Evolutionary conservation across 148 eudicot species (phyloP), one percentile per base, ranked within the genome.

Genomic region (Limonium bicolor): DNA sequence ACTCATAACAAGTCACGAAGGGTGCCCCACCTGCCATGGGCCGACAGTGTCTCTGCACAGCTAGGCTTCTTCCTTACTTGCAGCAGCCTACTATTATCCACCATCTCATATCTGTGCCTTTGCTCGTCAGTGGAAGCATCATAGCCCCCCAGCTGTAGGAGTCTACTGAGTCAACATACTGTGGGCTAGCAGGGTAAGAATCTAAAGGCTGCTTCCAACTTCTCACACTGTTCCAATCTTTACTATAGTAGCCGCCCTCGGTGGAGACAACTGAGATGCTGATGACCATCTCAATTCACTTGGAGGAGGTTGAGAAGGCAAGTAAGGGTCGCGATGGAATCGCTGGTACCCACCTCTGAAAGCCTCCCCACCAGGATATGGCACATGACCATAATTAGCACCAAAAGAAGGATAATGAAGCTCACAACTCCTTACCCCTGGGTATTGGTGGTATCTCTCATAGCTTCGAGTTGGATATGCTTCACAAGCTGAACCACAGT

Each of bases 1-100:
- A 40, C 44, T 16, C 42, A 48, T 70, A 63, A 60, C 95, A 86
- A 27, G 70, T 25, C 20, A 86, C 31, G 33, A 77, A 59, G 31
- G 95, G 95, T 33, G 86, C 73, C 1, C 83, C 95, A 20, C 93
- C 81, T 47, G 78, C 69, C 26, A 72, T 29, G 0, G 86, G 93
- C 32, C 69, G 58, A 35, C 77, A 52, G 25, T 70, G 66, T 48
- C 64, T 58, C 67, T 59, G 84, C 24, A 35, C 47, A 1, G 56
- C 33, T 36, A 71, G 49, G 38, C 42, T 73, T 75, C 66, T 69
- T 80, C 61, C 65, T 65, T 44, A 60, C 15, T 46, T 46, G 35
- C 13, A 43, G 28, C 38, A n/a, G n/a, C n/a, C n/a, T n/a, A n/a
- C n/a, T n/a, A n/a, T 59, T 70, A 50, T 41, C 58, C 48, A 44